These are phyloP conservation scores for Solanum tarijense DNA, from an alignment of 257 asterid species.

Conservation along the genomic window DNA sequence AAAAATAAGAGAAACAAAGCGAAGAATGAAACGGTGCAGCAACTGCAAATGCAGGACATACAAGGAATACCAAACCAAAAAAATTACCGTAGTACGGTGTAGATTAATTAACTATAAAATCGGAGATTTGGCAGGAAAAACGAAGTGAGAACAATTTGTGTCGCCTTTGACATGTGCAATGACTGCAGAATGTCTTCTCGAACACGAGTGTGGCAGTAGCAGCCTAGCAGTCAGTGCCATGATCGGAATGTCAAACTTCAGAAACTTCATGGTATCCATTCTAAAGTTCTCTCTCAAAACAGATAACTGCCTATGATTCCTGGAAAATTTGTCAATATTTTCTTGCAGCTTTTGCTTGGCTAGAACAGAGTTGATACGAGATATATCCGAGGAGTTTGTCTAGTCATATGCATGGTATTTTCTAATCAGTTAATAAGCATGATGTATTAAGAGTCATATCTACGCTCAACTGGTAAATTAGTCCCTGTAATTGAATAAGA, in stretches of 20 bases:
- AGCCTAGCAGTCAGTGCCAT: conserved; percentile 79
- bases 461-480: not conserved
- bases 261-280: conserved; percentile 36
- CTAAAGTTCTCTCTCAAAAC: conserved; percentile 53
- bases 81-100: not conserved
- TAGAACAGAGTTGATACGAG: not conserved
- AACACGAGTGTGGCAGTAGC: conserved; percentile 63
- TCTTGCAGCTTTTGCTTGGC: too few species aligned
- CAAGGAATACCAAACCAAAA: not conserved
- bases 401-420: not conserved
- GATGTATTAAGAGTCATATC: not conserved
- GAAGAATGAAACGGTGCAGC: not conserved
- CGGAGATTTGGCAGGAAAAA: conserved; percentile 72
- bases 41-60: conserved; percentile 1
- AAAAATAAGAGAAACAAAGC: not conserved
- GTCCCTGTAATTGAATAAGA: not conserved
- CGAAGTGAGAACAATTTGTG: conserved; percentile 41
- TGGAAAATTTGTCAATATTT: not conserved
- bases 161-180: conserved; percentile 44
- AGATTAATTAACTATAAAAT: conserved; percentile 39
- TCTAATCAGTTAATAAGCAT: not conserved
- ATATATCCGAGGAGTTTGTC: not conserved
- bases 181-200: conserved; percentile 74
- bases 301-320: conserved; percentile 41
- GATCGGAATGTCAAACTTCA: conserved; percentile 58